Conservation (phyloP, 306 rosid genomes). For the Vigna unguiculata region DNA sequence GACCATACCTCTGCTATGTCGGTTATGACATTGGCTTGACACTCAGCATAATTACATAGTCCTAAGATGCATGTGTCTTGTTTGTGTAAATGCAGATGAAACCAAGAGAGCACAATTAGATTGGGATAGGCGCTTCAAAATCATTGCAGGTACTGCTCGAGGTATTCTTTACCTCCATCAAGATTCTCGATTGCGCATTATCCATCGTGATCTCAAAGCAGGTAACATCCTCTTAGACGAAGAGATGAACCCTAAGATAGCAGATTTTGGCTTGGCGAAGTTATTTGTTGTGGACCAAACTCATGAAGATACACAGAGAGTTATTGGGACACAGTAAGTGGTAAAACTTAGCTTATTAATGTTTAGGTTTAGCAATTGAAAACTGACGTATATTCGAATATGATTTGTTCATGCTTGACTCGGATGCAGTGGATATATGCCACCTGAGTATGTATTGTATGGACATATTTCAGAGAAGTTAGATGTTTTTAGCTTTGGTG, state of each 20-base stretch:
- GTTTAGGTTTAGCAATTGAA: neutral
- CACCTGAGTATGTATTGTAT: constrained; percentile 55
- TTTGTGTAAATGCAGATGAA: constrained; percentile 27
- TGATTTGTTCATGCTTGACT: neutral
- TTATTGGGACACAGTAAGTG: constrained; percentile 51
- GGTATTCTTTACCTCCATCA: constrained; percentile 44
- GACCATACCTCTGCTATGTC: neutral
- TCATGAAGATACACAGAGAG: constrained; percentile 7
- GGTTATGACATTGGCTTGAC: neutral
- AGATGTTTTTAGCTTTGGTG: constrained; percentile 60
- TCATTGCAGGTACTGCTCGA: constrained; percentile 24
- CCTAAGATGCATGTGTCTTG: neutral
- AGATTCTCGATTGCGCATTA: constrained; percentile 34
- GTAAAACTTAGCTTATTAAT: neutral
- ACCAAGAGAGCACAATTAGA: constrained; percentile 8
- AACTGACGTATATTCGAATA: neutral
- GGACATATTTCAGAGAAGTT: constrained; percentile 53
- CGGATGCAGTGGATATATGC: constrained; percentile 59
- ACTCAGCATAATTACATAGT: neutral
- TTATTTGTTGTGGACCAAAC: constrained; percentile 14
- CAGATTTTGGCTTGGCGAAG: constrained; percentile 43
- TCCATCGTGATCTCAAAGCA: constrained; percentile 45
- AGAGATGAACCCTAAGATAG: constrained; percentile 44
- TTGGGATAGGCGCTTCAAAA: constrained; percentile 38
- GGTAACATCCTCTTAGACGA: constrained; percentile 39